These are phyloP conservation scores for Escallonia rubra DNA, from an alignment of 129 eudicot genomes.

Conservation along the genomic window DNA sequence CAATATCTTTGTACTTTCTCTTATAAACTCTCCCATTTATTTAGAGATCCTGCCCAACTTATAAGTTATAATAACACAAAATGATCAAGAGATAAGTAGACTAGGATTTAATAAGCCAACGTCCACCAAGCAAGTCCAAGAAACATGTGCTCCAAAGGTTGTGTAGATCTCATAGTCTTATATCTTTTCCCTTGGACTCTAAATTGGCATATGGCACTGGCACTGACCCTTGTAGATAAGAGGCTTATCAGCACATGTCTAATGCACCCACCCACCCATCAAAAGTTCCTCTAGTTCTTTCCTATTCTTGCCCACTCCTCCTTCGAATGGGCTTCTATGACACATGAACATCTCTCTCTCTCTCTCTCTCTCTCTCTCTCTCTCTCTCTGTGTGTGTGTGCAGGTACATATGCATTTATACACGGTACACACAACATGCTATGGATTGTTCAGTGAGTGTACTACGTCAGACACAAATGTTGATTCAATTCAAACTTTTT, in stretches of 20 bases:
- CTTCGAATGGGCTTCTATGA: slow-evolving; percentile 8
- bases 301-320: slow-evolving; percentile 10
- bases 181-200: neutral
- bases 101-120: too few relatives aligned
- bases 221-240: neutral
- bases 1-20: neutral
- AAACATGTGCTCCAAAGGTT: neutral
- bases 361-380: neutral
- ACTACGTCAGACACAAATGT: too few relatives aligned
- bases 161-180: neutral
- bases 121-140: neutral
- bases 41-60: too few relatives aligned
- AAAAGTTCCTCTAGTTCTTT: neutral
- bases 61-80: neutral
- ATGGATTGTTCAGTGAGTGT: too few relatives aligned
- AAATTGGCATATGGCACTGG: neutral
- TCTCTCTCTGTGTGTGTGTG: too few relatives aligned
- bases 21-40: too few relatives aligned
- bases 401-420: neutral
- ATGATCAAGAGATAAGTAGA: neutral
- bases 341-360: neutral
- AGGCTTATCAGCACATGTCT: slow-evolving; percentile 14
- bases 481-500: too few relatives aligned
- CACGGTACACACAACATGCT: too few relatives aligned
- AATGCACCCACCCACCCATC: neutral